Evolutionary conservation across 2,329 filamentous ascomycete genomes (phyloP).

Genomic region (Aaosphaeria arxii): DNA sequence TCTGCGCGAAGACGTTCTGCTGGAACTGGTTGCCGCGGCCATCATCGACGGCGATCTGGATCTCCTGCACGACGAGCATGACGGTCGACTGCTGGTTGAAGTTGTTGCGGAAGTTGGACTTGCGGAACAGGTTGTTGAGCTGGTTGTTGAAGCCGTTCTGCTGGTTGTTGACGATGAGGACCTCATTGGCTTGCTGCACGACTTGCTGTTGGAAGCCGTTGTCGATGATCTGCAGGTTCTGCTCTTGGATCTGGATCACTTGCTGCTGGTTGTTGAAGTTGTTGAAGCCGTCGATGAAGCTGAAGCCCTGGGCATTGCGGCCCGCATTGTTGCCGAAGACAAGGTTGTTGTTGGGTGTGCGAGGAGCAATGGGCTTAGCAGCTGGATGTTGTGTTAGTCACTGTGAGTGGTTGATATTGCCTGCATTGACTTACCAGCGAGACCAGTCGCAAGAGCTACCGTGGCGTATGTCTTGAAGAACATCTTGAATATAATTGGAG

Average conservation of each 20-base stretch:
- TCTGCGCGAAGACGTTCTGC: conserved; percentile 27
- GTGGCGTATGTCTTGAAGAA: conserved; percentile 22
- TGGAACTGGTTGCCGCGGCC: conserved; percentile 19
- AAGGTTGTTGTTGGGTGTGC: conserved; percentile 4
- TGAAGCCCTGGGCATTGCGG: conserved; percentile 19
- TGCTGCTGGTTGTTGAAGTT: conserved; percentile 28
- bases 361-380: conserved; percentile 22
- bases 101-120: conserved; percentile 20
- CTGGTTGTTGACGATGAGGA: conserved; percentile 26
- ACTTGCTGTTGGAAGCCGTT: conserved; percentile 20
- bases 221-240: conserved; percentile 24
- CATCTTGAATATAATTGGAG: conserved; percentile 18
- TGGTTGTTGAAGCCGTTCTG: conserved; percentile 26
- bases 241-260: conserved; percentile 24
- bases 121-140: conserved; percentile 31
- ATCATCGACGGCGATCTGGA: conserved; percentile 25
- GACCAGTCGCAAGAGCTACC: conserved; percentile 29
- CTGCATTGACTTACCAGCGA: conserved; percentile 21
- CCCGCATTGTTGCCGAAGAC: conserved; percentile 15
- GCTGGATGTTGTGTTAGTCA: conserved; percentile 14
- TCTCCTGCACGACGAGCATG: conserved; percentile 28
- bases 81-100: conserved; percentile 18
- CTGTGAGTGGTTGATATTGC: neutral
- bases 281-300: conserved; percentile 29
- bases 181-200: conserved; percentile 25